These are phyloP conservation scores for Durio zibethinus DNA, from an alignment of 345 rosid species.

Conservation along the genomic window DNA sequence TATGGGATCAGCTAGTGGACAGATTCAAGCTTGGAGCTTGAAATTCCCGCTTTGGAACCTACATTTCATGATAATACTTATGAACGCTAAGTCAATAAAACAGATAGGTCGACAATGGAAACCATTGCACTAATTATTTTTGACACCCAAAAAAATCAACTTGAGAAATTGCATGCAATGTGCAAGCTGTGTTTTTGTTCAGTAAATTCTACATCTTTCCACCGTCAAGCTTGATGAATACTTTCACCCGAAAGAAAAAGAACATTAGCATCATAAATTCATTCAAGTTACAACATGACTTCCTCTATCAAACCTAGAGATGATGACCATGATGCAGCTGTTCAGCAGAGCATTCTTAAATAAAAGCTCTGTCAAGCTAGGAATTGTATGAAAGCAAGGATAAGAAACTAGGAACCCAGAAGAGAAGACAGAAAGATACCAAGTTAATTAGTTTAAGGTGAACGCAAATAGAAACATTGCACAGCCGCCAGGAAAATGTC, in stretches of 20 bases:
- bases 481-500: slow-evolving; percentile 47
- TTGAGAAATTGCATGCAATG: not conserved
- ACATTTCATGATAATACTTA: slow-evolving; percentile 14
- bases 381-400: not conserved
- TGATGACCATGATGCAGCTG: not conserved
- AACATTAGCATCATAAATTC: too few relatives aligned
- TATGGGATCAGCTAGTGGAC: slow-evolving; percentile 22
- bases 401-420: not conserved
- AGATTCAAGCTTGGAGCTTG: slow-evolving; percentile 26
- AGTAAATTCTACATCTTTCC: not conserved
- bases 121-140: not conserved
- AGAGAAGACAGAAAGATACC: slow-evolving; percentile 25
- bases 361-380: not conserved
- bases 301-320: not conserved
- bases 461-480: slow-evolving; percentile 54
- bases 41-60: slow-evolving; percentile 54
- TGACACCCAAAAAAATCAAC: not conserved
- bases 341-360: not conserved
- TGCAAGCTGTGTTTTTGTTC: not conserved
- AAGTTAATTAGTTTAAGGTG: slow-evolving; percentile 52
- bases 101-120: not conserved
- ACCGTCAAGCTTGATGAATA: not conserved
- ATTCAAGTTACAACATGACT: not conserved
- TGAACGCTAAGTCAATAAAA: too few relatives aligned
- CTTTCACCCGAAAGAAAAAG: not conserved